Base-by-base conservation (phyloP, 306 rosid species). In the Corylus heterophylla region DNA sequence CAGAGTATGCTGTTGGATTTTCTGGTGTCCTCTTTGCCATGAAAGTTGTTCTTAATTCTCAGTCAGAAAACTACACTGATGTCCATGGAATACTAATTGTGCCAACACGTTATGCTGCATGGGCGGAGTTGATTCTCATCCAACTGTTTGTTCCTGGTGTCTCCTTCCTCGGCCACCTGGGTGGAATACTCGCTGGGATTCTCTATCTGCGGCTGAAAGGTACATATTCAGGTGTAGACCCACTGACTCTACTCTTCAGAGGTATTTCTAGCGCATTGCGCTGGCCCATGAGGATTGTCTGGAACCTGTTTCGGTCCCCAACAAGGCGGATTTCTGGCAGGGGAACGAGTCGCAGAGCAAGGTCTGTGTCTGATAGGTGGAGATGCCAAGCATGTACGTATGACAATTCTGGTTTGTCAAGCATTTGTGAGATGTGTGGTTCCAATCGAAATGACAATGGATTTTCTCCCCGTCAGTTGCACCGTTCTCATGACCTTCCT, bases 11-110 rank as follows among this genome's bases (percentile, higher is more conserved):
- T 3, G 98, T 87, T 2, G 98, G 98, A 8, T 95, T 92, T 83
- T 95, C 98, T 31, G 98, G 98, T 8, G 95, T 95, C 22, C 89
- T 95, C 25, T 95, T 95, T 66, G 98, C 97, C 35, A 81, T 95
- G 98, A 95, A 92, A 78, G 98, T 95, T 14, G 92, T 95, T 54
- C 97, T 95, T 7, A 88, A 89, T 61, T 86, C 92, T 3, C 89
- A 68, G 56, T 58, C 89, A 0, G 85, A 80, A 12, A 51, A 83
- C 71, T 88, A 85, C 72, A 84, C 78, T 29, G 67, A 48, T 25
- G 88, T 95, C 4, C 80, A 91, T 45, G 98, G 98, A 35, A 64
- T 95, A 42, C 8, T 42, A 4, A 6, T 84, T 0, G 82, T 95
- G 6, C 98, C 98, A 0, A 22, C 95, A 0, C 88, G 89, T n/a